Conservation (phyloP, 805 yeast genomes). For the Saccharomycopsis babjevae region DNA sequence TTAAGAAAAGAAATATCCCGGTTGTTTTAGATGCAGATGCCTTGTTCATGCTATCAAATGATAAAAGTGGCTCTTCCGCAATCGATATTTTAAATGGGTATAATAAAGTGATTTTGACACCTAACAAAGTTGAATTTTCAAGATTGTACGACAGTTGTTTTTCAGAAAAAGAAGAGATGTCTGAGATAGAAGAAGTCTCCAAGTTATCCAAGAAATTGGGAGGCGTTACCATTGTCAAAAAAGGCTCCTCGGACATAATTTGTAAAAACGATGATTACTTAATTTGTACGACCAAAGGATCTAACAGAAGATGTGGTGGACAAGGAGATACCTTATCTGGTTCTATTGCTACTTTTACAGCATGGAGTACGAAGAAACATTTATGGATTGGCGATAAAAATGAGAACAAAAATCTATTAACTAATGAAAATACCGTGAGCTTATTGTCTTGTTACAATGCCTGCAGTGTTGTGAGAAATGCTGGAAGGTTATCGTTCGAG, state of each 20-base stretch:
- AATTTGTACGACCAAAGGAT: constrained; percentile 44
- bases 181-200: constrained; percentile 16
- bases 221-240: constrained; percentile 55
- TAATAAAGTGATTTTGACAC: constrained; percentile 64
- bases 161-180: constrained; percentile 17
- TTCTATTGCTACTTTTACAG: constrained; percentile 65
- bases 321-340: constrained; percentile 95
- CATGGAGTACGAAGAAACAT: constrained; percentile 55
- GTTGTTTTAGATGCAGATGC: constrained; percentile 89
- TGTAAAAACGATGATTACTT: constrained; percentile 38
- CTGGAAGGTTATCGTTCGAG: constrained; percentile 55
- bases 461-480: constrained; percentile 50
- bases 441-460: constrained; percentile 66
- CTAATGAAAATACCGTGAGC: constrained; percentile 23
- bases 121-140: constrained; percentile 78
- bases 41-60: constrained; percentile 50
- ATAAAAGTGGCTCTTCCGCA: constrained; percentile 28
- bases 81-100: constrained; percentile 40
- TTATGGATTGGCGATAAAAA: constrained; percentile 45
- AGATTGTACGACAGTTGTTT: constrained; percentile 38
- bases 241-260: constrained; percentile 62
- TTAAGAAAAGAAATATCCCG: constrained; percentile 50
- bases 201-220: constrained; percentile 41
- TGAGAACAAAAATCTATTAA: constrained; percentile 1
- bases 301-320: constrained; percentile 81